Evolutionary conservation across 306 rosid species (phyloP).

Genomic region (Inga leiocalycina): DNA sequence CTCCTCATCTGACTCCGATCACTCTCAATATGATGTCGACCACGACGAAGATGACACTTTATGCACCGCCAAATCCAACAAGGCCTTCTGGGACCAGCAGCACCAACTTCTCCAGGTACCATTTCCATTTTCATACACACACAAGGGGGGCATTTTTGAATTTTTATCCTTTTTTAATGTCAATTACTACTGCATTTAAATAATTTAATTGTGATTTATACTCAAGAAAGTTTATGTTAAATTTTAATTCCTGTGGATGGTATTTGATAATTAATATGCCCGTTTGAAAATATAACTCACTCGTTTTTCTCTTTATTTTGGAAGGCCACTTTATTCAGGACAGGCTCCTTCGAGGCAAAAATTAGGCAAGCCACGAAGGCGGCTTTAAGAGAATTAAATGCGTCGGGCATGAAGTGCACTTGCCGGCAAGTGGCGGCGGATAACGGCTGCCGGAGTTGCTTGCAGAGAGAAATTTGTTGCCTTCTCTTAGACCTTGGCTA

Average conservation of each 20-base stretch:
- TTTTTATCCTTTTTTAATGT: not conserved
- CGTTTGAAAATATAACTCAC: not conserved
- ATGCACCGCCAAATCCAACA: constrained; percentile 36
- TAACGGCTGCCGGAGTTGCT: constrained; percentile 70
- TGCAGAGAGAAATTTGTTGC: constrained; percentile 56
- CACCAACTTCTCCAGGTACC: constrained; percentile 61
- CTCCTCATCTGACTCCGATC: constrained; percentile 37
- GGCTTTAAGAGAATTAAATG: constrained; percentile 41
- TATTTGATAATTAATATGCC: not conserved
- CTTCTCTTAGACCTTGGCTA: constrained; percentile 55
- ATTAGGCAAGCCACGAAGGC: constrained; percentile 61
- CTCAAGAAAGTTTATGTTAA: not conserved
- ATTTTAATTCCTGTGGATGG: not conserved
- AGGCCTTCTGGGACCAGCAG: constrained; percentile 72
- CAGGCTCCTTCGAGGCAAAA: constrained; percentile 55
- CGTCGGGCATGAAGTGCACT: constrained; percentile 40
- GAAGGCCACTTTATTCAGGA: constrained; percentile 54
- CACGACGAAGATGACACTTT: constrained; percentile 31
- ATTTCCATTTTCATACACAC: not conserved
- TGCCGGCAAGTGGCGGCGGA: constrained; percentile 42
- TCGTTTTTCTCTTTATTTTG: not conserved
- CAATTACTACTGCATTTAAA: not conserved
- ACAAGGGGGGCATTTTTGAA: not conserved
- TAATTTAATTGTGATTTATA: not conserved
- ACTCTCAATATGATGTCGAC: not conserved